These are phyloP conservation scores for Lepiota venenata DNA, from an alignment of 768 basidiomycete genomes.

Conservation along the genomic window DNA sequence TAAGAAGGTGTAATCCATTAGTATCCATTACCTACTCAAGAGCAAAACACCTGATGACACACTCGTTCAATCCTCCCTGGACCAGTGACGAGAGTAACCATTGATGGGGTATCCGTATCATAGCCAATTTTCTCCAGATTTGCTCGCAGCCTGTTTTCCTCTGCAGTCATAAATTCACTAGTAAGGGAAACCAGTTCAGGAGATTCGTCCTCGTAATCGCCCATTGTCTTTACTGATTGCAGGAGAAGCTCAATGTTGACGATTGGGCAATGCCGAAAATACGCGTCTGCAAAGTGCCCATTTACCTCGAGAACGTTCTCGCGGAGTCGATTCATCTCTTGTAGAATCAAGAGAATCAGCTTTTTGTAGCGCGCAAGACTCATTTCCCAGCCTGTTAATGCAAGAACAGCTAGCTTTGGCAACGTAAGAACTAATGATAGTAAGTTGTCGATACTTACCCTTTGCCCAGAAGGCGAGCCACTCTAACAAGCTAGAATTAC, in stretches of 20 bases:
- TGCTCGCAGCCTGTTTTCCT: constrained; percentile 13
- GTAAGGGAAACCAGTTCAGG: constrained; percentile 7
- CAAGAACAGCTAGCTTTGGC: too few species aligned
- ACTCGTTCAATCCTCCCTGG: constrained; percentile 19
- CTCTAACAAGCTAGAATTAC: constrained; percentile 5
- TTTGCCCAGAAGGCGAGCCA: constrained; percentile 27
- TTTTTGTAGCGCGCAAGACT: constrained; percentile 16
- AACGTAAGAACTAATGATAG: too few species aligned
- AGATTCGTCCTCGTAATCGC: background rate
- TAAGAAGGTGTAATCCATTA: background rate
- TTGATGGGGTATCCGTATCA: constrained; percentile 13
- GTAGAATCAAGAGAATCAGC: constrained; percentile 15
- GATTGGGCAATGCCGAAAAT: constrained; percentile 6
- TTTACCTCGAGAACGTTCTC: constrained; percentile 14
- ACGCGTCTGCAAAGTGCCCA: constrained; percentile 9
- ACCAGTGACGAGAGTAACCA: constrained; percentile 17
- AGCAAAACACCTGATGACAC: too few species aligned
- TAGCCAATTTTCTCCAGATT: constrained; percentile 18
- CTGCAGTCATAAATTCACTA: constrained; percentile 2
- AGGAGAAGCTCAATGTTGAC: constrained; percentile 14
- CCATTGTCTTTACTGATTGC: constrained; percentile 14
- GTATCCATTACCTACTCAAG: too few species aligned
- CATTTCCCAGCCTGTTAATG: constrained; percentile 16
- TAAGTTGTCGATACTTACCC: too few species aligned
- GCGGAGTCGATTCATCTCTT: constrained; percentile 13